Evolutionary conservation across 768 basidiomycete species (phyloP), one percentile per base, ranked within the genome.

Genomic region (Termitomyces sp.): DNA sequence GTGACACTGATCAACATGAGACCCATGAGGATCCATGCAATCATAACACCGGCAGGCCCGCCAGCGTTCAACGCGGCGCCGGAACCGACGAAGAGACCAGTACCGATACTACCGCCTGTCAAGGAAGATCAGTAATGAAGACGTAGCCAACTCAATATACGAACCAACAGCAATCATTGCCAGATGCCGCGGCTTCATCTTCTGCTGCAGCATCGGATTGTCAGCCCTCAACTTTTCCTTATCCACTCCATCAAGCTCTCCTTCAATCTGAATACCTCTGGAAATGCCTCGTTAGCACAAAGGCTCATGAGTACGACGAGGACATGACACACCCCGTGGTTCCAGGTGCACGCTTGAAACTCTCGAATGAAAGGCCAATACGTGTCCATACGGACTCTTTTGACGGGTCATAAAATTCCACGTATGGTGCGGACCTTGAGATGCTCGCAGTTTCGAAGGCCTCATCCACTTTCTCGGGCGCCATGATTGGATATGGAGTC

Each of bases 1-100:
- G 80, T 81, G 51, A 80, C 77, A 68, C 77, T 81, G 63, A 81
- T 76, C 67, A 80, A 72, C 80, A 81, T 81, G 58, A 76, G 64
- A 63, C 80, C 79, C 61, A 79, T 79, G 50, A 80, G 68, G 63
- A 79, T 67, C 78, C 78, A 81, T 14, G 74, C 76, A 58, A 81
- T 77, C 40, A 81, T 67, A 52, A 81, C 67, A 50, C 74, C 79
- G 60, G 76, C 79, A 15, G 79, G 80, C 14, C 80, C 80, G 52
- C 79, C 79, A 29, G 53, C 65, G 34, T 70, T 67, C 29, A 81
- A 68, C 29, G 78, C 77, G 20, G 71, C 68, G 29, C 80, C 79
- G 10, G 79, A 79, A 63, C 79, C 79, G 49, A 81, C 80, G 66
- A 81, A 81, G 6, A 81, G 72, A 72, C 80, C 79, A 63, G 80